Conservation (phyloP, 208 protist genomes). For the Leptomonas pyrrhocoris region DNA sequence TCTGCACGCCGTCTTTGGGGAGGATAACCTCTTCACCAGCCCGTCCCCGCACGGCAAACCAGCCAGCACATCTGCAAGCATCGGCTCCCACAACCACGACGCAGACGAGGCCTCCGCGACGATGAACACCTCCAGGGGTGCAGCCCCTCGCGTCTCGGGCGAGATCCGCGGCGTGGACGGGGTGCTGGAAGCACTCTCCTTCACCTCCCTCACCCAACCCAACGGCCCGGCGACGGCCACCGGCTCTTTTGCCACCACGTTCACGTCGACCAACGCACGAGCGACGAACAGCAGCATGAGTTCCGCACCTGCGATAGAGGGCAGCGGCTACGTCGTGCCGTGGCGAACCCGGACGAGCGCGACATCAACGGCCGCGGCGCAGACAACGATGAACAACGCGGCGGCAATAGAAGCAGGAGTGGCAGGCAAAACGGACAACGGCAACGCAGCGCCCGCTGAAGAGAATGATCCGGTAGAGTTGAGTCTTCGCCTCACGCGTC, state of each 20-base stretch:
- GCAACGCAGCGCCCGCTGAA: neutral
- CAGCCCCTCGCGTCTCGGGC: neutral
- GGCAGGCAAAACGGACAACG: neutral
- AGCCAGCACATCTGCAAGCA: neutral
- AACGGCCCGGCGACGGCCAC: neutral
- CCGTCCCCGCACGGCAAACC: neutral
- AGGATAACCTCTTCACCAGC: neutral
- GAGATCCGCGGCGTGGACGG: constrained; percentile 6
- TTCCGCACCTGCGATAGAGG: constrained; percentile 3
- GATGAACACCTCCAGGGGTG: constrained; percentile 1
- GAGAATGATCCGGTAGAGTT: neutral
- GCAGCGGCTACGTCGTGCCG: constrained; percentile 26
- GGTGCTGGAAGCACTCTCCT: constrained; percentile 31
- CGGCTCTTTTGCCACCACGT: neutral
- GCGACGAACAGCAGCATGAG: neutral
- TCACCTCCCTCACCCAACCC: constrained; percentile 21
- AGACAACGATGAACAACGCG: neutral
- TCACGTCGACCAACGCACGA: neutral
- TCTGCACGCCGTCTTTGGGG: constrained; percentile 21
- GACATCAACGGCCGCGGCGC: neutral
- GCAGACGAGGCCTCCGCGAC: neutral
- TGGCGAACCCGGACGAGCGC: constrained; percentile 16
- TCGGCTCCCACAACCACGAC: neutral
- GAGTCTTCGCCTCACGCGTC: constrained; percentile 15
- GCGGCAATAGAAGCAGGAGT: neutral